These are phyloP conservation scores for Cercospora janseana DNA, from an alignment of 2,329 filamentous ascomycete genomes.

Conservation along the genomic window DNA sequence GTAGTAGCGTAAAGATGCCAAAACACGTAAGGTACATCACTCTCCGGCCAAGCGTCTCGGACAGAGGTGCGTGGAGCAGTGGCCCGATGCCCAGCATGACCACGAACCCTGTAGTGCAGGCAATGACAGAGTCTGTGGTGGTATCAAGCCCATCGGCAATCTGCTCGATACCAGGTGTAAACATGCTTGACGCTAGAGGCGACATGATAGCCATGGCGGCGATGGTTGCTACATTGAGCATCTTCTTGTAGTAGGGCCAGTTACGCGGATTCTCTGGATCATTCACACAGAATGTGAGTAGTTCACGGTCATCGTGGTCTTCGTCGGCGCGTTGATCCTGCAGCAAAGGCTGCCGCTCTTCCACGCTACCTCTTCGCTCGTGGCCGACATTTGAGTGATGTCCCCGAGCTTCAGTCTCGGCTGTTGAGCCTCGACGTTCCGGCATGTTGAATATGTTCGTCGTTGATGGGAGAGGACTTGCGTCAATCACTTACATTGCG, in stretches of 20 bases:
- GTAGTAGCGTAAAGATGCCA: constrained; percentile 46
- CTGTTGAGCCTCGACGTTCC: constrained; percentile 10
- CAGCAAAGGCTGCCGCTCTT: constrained; percentile 44
- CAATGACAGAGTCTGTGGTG: constrained; percentile 45
- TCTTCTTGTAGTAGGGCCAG: constrained; percentile 47
- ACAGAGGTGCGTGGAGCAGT: constrained; percentile 47
- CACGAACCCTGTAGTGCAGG: constrained; percentile 52
- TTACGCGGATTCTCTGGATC: constrained; percentile 48
- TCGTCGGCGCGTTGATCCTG: constrained; percentile 34
- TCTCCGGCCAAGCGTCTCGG: constrained; percentile 49
- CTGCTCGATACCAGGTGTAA: constrained; percentile 52
- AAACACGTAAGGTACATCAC: constrained; percentile 49
- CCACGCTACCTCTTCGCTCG: not conserved
- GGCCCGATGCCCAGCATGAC: constrained; percentile 51
- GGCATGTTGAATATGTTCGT: not conserved
- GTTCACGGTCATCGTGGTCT: constrained; percentile 35
- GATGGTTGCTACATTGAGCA: constrained; percentile 52
- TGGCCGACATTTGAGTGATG: not conserved
- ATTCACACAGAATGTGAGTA: constrained; percentile 38
- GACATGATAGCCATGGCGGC: constrained; percentile 52
- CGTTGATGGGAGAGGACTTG: not conserved
- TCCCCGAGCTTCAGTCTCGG: constrained; percentile 11
- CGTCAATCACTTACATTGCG: constrained; percentile 1
- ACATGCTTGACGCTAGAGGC: constrained; percentile 52
- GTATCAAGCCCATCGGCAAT: constrained; percentile 50